These are phyloP conservation scores for Chaetomidium leptoderma DNA, from an alignment of 495 filamentous ascomycete species.

Conservation along the genomic window DNA sequence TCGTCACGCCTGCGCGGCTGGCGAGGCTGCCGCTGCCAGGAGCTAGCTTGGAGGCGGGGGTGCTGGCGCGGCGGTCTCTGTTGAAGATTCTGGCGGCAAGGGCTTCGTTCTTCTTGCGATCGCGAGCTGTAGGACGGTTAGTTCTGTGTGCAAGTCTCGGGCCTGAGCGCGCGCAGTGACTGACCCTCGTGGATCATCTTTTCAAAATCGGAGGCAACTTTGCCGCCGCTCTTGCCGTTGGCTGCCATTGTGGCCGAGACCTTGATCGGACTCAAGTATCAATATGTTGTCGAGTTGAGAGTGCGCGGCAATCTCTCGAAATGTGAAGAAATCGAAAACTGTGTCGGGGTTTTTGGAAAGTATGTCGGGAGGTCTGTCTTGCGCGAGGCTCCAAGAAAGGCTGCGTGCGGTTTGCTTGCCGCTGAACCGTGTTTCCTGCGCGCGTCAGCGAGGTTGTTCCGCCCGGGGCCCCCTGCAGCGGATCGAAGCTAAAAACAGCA, in stretches of 20 bases:
- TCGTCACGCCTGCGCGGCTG: constrained; percentile 69
- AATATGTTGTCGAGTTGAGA: neutral
- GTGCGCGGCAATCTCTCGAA: neutral
- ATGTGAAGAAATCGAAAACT: neutral
- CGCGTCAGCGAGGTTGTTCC: constrained; percentile 8
- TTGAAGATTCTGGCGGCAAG: constrained; percentile 69
- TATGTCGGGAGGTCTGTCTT: neutral
- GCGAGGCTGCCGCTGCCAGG: constrained; percentile 60
- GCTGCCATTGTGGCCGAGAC: constrained; percentile 22
- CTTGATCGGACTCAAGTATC: neutral
- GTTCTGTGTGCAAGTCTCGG: constrained; percentile 12
- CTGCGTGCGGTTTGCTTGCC: neutral
- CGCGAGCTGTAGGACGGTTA: constrained; percentile 51
- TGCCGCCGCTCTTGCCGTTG: constrained; percentile 40
- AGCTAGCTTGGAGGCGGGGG: constrained; percentile 43
- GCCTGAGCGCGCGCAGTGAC: constrained; percentile 1
- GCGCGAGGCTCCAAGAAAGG: neutral
- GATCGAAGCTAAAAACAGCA: neutral
- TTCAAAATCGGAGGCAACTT: constrained; percentile 55
- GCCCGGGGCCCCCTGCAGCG: neutral
- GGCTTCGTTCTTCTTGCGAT: constrained; percentile 64
- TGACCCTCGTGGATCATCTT: constrained; percentile 63
- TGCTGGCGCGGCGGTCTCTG: constrained; percentile 57
- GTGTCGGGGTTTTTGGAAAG: neutral
- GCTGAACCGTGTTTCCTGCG: constrained; percentile 5